Evolutionary conservation across 2,329 filamentous ascomycete species (phyloP).

Genomic region (Talaromyces sp.): DNA sequence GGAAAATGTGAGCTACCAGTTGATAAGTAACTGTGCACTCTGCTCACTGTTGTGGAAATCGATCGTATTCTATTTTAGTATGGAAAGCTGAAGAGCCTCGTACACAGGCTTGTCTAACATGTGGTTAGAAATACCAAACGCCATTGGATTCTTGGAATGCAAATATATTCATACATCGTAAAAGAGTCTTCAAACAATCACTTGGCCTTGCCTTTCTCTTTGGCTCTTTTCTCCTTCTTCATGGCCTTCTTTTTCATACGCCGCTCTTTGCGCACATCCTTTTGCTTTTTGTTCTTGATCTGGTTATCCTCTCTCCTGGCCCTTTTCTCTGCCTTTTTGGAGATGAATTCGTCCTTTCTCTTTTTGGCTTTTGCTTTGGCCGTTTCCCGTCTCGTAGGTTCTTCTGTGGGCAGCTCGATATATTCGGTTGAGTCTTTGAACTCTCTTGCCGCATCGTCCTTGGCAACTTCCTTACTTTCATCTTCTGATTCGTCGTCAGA

Average conservation of each 20-base stretch:
- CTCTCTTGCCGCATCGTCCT: constrained; percentile 11
- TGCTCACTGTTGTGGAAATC: too few species aligned
- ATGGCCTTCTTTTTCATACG: constrained; percentile 1
- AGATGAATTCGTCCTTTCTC: constrained; percentile 5
- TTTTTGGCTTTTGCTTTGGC: constrained; percentile 11
- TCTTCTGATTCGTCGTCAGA: constrained; percentile 9
- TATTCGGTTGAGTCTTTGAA: constrained; percentile 9
- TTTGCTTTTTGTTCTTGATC: not conserved
- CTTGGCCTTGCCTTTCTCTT: constrained; percentile 5
- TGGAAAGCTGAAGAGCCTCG: too few species aligned
- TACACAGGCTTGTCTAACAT: too few species aligned
- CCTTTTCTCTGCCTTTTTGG: constrained; percentile 4
- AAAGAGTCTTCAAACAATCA: not conserved
- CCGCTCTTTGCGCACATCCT: not conserved
- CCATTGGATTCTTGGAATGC: not conserved
- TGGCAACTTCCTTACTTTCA: not conserved
- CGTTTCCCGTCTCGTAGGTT: not conserved
- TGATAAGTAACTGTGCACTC: too few species aligned
- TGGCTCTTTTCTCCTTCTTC: constrained; percentile 8
- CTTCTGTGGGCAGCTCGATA: constrained; percentile 4
- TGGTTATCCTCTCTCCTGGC: constrained; percentile 4
- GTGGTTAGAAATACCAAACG: not conserved
- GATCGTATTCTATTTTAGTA: too few species aligned
- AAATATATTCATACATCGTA: not conserved
- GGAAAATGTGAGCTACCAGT: too few species aligned